Evolutionary conservation across 1,139 yeast species (phyloP), one percentile per base, ranked within the genome.

Genomic region (Scheffersomyces illinoinensis): DNA sequence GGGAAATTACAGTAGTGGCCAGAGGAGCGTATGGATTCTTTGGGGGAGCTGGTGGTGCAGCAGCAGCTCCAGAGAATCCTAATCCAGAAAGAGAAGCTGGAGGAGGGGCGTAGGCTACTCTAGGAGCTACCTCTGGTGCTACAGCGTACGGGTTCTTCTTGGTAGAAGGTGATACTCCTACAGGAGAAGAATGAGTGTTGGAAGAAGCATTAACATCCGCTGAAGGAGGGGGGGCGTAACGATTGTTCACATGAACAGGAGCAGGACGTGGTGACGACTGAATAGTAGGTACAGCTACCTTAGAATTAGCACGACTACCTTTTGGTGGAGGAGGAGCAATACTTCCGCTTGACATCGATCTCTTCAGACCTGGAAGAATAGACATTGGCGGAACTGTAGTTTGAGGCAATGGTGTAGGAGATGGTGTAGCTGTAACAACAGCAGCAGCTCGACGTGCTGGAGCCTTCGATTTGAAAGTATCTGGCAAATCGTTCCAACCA

Each of bases 401-500:
- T 20, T 48, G 51, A 48, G 57, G 68, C 56, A 54, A 65, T 26
- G 74, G 74, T 8, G 69, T 62, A 19, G 71, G 61, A 21, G 65
- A 55, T 8, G 65, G 53, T 12, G 68, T 65, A 39, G 66, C 70
- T 0, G 82, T 74, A 23, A 81, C 81, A 4, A 85, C 76, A 1
- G 87, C 79, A 20, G 86, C 81, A 57, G 85, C 81, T 65, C 89
- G 83, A 47, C 85, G 81, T 17, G 85, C 75, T 46, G 82, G 76
- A 23, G 84, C 77, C 67, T 76, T 70, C 54, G 74, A 71, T 79
- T 79, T 86, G 72, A 89, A 82, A 33, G 85, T 80, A n/a, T 88
- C 82, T 55, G 98, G 97, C 64, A 93, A 79, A 73, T 93, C 98
- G 70, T 93, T 93, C 98, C 98, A 93, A 3, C 98, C 98, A 55